Percentiles rank a stretch among this genome's conserved stretches.
Evolutionary conservation across 257 asterid species (phyloP).

Genomic region (Knoxia roxburghii): DNA sequence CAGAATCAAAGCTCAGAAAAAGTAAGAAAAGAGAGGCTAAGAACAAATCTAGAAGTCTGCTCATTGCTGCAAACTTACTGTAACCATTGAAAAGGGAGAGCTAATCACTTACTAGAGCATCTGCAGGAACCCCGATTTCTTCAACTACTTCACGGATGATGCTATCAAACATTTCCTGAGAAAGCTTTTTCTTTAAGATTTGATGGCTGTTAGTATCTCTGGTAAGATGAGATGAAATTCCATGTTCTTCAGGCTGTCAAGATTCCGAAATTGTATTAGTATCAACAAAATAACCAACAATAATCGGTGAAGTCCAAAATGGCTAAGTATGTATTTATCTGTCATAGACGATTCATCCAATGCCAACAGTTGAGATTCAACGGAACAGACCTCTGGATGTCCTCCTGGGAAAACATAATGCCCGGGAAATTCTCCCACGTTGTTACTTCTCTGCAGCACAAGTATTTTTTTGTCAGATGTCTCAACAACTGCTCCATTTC

Average conservation of each 20-base stretch:
- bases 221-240: constrained; percentile 39
- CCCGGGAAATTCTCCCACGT: constrained; percentile 92
- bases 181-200: constrained; percentile 45
- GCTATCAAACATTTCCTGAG: constrained; percentile 93
- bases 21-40: too few relatives aligned
- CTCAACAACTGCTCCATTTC: constrained; percentile 92
- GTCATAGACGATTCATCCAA: not conserved
- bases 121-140: constrained; percentile 87
- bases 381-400: constrained; percentile 85
- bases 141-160: constrained; percentile 90
- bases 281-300: not conserved
- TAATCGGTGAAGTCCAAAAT: not conserved
- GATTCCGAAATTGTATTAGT: not conserved
- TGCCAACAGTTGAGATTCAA: not conserved
- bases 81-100: constrained; percentile 6
- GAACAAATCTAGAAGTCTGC: not conserved
- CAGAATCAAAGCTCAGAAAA: not conserved
- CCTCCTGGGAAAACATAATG: constrained; percentile 95
- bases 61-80: too few relatives aligned
- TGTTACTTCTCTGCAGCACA: constrained; percentile 83
- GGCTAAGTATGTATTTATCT: not conserved
- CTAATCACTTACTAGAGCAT: constrained; percentile 48
- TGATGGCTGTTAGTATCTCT: constrained; percentile 29
- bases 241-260: constrained; percentile 79
- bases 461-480: constrained; percentile 59